Evolutionary conservation across 345 rosid genomes (phyloP).

Genomic region (Erucastrum elatum): DNA sequence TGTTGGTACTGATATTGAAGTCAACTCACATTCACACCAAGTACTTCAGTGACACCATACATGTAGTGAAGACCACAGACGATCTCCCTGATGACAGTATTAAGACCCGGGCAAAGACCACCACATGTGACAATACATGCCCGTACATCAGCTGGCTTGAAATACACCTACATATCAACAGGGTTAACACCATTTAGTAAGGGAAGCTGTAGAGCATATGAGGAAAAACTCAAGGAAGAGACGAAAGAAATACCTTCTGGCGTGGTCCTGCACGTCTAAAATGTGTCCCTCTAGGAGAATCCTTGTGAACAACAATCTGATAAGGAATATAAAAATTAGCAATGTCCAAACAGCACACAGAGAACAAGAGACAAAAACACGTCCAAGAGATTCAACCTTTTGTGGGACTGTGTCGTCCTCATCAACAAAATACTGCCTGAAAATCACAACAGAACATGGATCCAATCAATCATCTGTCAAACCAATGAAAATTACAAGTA

Average conservation of each 20-base stretch:
- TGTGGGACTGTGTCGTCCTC: slow-evolving; percentile 72
- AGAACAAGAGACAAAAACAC: background rate
- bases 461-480: background rate
- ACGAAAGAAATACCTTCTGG: slow-evolving; percentile 57
- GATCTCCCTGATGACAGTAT: slow-evolving; percentile 94
- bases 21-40: slow-evolving; percentile 80
- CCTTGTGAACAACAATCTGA: slow-evolving; percentile 78
- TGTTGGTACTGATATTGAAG: too few species aligned
- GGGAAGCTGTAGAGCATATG: background rate
- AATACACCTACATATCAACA: slow-evolving; percentile 56
- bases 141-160: slow-evolving; percentile 70
- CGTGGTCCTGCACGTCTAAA: slow-evolving; percentile 97
- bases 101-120: slow-evolving; percentile 92
- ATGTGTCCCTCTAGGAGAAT: slow-evolving; percentile 77
- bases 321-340: background rate
- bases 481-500: background rate
- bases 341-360: slow-evolving; percentile 1
- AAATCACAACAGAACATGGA: slow-evolving; percentile 4
- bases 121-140: slow-evolving; percentile 96
- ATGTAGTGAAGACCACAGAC: slow-evolving; percentile 71
- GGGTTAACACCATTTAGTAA: background rate
- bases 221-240: background rate
- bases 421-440: slow-evolving; percentile 87
- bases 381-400: slow-evolving; percentile 51
- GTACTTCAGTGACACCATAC: slow-evolving; percentile 78